A percentile compares a stretch with the other conserved stretches of the same genome.
Conservation (phyloP, 345 rosid species). For the Bruguiera parviflora region DNA sequence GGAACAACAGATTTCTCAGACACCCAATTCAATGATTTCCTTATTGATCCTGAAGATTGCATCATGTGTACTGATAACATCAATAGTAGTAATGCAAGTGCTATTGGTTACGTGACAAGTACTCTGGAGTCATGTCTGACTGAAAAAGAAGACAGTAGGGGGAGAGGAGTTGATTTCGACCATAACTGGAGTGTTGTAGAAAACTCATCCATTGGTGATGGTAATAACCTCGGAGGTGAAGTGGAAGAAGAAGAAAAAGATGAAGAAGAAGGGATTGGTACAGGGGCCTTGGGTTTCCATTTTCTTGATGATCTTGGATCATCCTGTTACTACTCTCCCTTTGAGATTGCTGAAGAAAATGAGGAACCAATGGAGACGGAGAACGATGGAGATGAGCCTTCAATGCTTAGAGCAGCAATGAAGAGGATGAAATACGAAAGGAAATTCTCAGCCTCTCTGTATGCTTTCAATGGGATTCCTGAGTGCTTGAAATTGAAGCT, state of each 20-base stretch:
- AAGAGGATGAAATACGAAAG: constrained; percentile 59
- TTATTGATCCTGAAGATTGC: constrained; percentile 36
- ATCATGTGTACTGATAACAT: neutral
- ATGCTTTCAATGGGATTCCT: constrained; percentile 54
- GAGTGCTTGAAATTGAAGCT: constrained; percentile 50
- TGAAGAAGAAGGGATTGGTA: constrained; percentile 18
- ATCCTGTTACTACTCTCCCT: constrained; percentile 40
- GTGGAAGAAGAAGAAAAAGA: constrained; percentile 14
- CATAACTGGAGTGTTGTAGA: constrained; percentile 23
- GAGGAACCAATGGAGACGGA: constrained; percentile 37
- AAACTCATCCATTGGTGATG: constrained; percentile 22
- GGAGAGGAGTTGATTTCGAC: constrained; percentile 17
- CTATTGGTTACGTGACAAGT: constrained; percentile 17
- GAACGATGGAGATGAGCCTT: constrained; percentile 34
- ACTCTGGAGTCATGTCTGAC: constrained; percentile 37
- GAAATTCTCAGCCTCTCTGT: constrained; percentile 59
- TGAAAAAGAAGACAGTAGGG: constrained; percentile 22
- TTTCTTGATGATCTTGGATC: constrained; percentile 41
- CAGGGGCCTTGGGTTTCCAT: constrained; percentile 35
- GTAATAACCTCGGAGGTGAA: constrained; percentile 14
- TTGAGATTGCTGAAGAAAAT: constrained; percentile 53
- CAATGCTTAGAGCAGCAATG: constrained; percentile 45
- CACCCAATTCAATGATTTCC: constrained; percentile 40
- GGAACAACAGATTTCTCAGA: constrained; percentile 23
- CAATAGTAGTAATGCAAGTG: neutral